phyloP scores from a whole-genome alignment of 352 stramenopile genomes.

The Pythium folliculosum region DNA sequence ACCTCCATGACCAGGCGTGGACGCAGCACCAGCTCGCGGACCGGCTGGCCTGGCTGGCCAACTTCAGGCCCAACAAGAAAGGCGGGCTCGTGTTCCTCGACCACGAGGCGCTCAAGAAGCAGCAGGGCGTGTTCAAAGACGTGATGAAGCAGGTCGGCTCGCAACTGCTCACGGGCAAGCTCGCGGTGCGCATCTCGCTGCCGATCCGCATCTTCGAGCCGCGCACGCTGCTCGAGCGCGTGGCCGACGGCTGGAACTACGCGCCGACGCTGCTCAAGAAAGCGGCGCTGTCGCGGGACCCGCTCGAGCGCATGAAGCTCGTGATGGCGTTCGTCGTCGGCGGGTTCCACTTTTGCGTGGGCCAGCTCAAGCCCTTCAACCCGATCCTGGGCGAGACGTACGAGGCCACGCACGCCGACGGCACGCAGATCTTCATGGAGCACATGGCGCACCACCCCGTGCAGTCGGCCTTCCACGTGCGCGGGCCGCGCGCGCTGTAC shows the following conservation, averaged over 20 bases:
- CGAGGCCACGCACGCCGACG: slow-evolving; percentile 69
- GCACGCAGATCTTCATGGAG: slow-evolving; percentile 67
- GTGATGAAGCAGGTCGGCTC: slow-evolving; percentile 76
- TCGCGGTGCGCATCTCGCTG: slow-evolving; percentile 69
- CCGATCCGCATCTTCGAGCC: slow-evolving; percentile 80
- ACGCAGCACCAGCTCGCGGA: slow-evolving; percentile 51
- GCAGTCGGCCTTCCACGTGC: slow-evolving; percentile 58
- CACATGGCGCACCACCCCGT: slow-evolving; percentile 76
- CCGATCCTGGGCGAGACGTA: slow-evolving; percentile 82
- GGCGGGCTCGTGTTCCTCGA: slow-evolving; percentile 69
- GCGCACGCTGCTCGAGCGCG: slow-evolving; percentile 69
- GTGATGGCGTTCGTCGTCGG: slow-evolving; percentile 70
- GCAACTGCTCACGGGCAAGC: slow-evolving; percentile 66
- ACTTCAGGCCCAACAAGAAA: slow-evolving; percentile 74
- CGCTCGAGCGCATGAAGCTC: slow-evolving; percentile 68
- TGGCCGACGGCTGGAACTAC: slow-evolving; percentile 77
- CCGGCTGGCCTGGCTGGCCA: slow-evolving; percentile 56
- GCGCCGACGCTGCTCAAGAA: slow-evolving; percentile 76
- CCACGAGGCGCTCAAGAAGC: slow-evolving; percentile 69
- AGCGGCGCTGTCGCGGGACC: slow-evolving; percentile 51
- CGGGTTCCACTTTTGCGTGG: slow-evolving; percentile 72
- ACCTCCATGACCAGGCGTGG: slow-evolving; percentile 37
- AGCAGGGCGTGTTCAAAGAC: slow-evolving; percentile 81
- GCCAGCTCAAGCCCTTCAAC: slow-evolving; percentile 82
- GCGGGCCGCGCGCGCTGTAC: slow-evolving; percentile 52